These are phyloP conservation scores for Debaryomycetaceae sp. DNA, from an alignment of 1,139 yeast species.

Conservation along the genomic window DNA sequence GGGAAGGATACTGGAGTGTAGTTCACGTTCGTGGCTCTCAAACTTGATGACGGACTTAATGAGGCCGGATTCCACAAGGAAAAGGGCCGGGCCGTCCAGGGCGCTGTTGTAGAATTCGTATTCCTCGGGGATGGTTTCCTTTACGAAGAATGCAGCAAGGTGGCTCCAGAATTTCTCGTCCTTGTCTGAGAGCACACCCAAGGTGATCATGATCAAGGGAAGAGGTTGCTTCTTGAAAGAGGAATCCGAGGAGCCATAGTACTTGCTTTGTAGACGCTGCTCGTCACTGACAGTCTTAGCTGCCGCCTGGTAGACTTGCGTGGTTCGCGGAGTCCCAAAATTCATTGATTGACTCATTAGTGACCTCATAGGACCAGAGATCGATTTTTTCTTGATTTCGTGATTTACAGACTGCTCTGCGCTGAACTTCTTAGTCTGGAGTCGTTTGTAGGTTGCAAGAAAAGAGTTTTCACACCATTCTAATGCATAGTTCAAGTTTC, in stretches of 20 bases:
- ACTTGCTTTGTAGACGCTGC: conserved; percentile 31
- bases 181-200: conserved; percentile 61
- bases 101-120: conserved; percentile 47
- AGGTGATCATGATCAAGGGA: conserved; percentile 64
- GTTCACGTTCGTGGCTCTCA: conserved; percentile 52
- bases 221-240: conserved; percentile 56
- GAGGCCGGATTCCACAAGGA: conserved; percentile 77
- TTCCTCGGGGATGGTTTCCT: conserved; percentile 47
- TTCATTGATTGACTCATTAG: conserved; percentile 14
- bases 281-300: conserved; percentile 46
- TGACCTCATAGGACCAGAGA: conserved; percentile 7
- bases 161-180: conserved; percentile 66
- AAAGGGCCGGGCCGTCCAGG: conserved; percentile 46
- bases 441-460: conserved; percentile 56
- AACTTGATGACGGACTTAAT: conserved; percentile 58
- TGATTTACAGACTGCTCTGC: conserved; percentile 7
- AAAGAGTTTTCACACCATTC: conserved; percentile 97
- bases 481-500: conserved; percentile 77
- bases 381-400: conserved; percentile 10
- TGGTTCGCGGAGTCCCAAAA: conserved; percentile 62
- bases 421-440: conserved; percentile 16
- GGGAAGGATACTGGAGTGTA: conserved; percentile 80
- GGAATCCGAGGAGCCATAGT: conserved; percentile 22
- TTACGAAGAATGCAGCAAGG: conserved; percentile 50
- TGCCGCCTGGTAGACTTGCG: conserved; percentile 62